Conservation (phyloP, 1,284 basidiomycete genomes). For the Serendipita sp. region DNA sequence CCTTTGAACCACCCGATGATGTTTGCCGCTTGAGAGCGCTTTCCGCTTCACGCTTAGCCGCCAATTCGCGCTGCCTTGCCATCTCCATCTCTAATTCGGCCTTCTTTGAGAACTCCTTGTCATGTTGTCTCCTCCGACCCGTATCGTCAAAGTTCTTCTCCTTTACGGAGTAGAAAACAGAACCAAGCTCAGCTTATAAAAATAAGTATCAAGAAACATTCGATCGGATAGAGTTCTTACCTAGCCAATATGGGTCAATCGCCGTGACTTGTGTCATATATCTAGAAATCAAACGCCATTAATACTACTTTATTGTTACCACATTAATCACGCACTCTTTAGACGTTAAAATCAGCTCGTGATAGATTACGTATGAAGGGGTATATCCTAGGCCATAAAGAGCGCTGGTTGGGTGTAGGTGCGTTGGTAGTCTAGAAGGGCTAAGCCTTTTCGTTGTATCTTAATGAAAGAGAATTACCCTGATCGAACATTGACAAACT, state of each 20-base stretch:
- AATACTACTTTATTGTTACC: neutral
- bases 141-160: constrained; percentile 87
- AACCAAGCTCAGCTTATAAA: constrained; percentile 67
- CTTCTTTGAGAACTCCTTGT: constrained; percentile 77
- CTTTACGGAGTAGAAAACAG: constrained; percentile 88
- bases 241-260: constrained; percentile 90
- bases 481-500: constrained; percentile 96
- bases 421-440: constrained; percentile 46
- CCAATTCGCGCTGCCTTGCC: constrained; percentile 68
- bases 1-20: constrained; percentile 42
- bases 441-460: neutral
- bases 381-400: constrained; percentile 94
- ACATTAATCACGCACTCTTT: constrained; percentile 39
- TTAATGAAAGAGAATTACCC: constrained; percentile 31
- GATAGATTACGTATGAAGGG: constrained; percentile 92
- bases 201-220: constrained; percentile 4
- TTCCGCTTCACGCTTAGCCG: constrained; percentile 49
- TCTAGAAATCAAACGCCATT: constrained; percentile 16
- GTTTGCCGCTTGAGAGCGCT: constrained; percentile 48
- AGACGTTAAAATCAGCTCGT: constrained; percentile 87
- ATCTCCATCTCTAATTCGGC: constrained; percentile 86
- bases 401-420: constrained; percentile 92
- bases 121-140: constrained; percentile 54
- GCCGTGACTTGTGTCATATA: constrained; percentile 97
- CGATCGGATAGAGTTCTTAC: constrained; percentile 26